Base-by-base conservation (phyloP, 1,284 basidiomycete species). In the Sporisorium exsertum region DNA sequence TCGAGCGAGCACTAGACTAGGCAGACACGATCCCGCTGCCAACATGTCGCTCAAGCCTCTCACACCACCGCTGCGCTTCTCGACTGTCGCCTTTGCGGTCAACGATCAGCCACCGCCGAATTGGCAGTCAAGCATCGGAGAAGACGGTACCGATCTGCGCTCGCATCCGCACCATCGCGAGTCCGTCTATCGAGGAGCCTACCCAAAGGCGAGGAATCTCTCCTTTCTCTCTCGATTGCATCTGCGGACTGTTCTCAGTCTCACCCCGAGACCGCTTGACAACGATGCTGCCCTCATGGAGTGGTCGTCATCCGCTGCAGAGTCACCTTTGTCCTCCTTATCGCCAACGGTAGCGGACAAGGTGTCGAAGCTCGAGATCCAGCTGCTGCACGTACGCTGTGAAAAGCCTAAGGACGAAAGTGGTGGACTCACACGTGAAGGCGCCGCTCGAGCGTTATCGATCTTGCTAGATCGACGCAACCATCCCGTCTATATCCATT, bases 351-450 rank as follows among this genome's bases (percentile, higher is more conserved):
- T 43, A 45, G 71, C 52, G 6, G 53, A 55, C 6, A 37, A 55
- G 18, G 47, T 43, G 4, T 45, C 60, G 1, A 29, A 66, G n/a
- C 29, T 12, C 4, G 55, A 55, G 26, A 66, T 84, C 37, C 58
- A 64, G 45, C 58, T 84, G 24, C 35, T 82, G 10, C 82, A 83
- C 45, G 72, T 85, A 6, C 72, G 74, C 27, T 80, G 75, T 32
- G 83, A 83, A 42, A 84, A 83, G 71, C 79, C 79, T 27, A 84
- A 85, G 63, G 82, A 85, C 49, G 81, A 84, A 46, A 77, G 77
- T 27, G 81, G 78, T 16, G 82, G 80, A 3, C 71, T 85, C 10
- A 78, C 80, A 12, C 64, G 71, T 7, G 82, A 84, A 62, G 74
- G 79, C 24, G 82, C 81, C 5, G 77, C 72, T 10, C 64, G 73